Evolutionary conservation across 805 yeast species (phyloP), one percentile per base, ranked within the genome.

Genomic region (Yamadazyma akitaensis): DNA sequence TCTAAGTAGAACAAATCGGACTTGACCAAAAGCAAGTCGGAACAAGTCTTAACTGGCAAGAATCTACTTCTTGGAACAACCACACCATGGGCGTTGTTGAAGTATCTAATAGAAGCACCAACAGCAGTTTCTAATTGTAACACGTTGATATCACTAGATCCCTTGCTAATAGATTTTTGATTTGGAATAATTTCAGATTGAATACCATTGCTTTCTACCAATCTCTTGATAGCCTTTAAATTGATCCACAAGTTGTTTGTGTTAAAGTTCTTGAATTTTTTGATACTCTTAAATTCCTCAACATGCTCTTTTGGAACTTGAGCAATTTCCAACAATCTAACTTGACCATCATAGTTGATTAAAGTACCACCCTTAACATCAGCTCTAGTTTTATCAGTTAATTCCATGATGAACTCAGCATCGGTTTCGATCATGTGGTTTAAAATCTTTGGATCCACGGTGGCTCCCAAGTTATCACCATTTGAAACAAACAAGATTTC

Each of bases 321-420:
- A 36, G 97, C 97, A 59, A 94, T 92, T 72, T 94, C 98, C 60
- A 94, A 80, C 63, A 94, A 80, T 70, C 97, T 83, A 50, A 94
- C 96, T 63, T 85, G 83, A 53, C 97, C 98, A 57, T 89, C 92
- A 70, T 94, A 94, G 71, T 89, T 89, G 68, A 94, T 91, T 68
- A 94, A 81, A 56, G 98, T 94, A 76, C 98, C 99, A 76, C 99
- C 99, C 74, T 94, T 94, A 63, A 94, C 99, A 68, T 94, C 99
- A 31, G 99, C 99, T 70, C 98, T 85, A 43, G 99, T 94, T 77
- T 94, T 94, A 73, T 92, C 96, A 45, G 99, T 94, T 68, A 94
- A 82, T 74, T 94, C 99, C 99, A 94, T 94, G 57, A 94, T 83
- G 70, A 92, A 94, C 74, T 94, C 98, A 46, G 97, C 82, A 47